Base-by-base conservation (phyloP, 1,284 basidiomycete species). In the Rhodotorula sp. region DNA sequence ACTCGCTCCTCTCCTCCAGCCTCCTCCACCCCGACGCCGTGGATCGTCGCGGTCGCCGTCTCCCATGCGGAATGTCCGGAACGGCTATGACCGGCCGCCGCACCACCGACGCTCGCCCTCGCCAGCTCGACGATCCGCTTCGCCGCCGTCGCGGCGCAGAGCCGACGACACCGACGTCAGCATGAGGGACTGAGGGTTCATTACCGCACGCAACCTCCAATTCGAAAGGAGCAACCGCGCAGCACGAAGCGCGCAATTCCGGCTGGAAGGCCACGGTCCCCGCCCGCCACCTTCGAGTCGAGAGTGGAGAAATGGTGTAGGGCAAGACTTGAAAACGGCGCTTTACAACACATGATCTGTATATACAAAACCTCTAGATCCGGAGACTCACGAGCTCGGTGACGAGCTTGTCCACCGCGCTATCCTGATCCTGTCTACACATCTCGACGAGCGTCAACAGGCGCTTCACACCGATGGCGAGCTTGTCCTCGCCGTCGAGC, bases 371-470 rank as follows among this genome's bases (percentile, higher is more conserved):
- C 60, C 60, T 60, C 60, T 42, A 60, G 46, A 60, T 48, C 18
- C 46, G 26, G 12, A 49, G 22, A 4, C 30, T 48, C 3, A 71
- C 62, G 3, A 71, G 48, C 45, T 71, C 69, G 30, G 66, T 77
- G 10, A 81, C 79, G 42, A 82, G 70, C 58, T 81, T 80, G 70
- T 82, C 81, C 6, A 79, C 80, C 22, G 80, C 80, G 20, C 66
- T 64, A 54, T 80, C 81, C 57, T 78, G 75, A 57, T 82, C 95
- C 82, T 98, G 93, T 77, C 95, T 85, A 55, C 95, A 92, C 95
- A 98, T 98, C 84, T 99, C 95, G 30, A 95, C 86, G 72, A 93
- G 86, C 68, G 89, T 93, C 78, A 99, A 80, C 79, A 99, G 80
- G 82, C 92, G 94, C 87, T 98, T 98, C 78, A 99, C 88, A 8